A percentile compares a stretch with the other conserved stretches of the same genome.
Conservation (phyloP, 2,329 filamentous ascomycete genomes). For the Cladosporium sp. region DNA sequence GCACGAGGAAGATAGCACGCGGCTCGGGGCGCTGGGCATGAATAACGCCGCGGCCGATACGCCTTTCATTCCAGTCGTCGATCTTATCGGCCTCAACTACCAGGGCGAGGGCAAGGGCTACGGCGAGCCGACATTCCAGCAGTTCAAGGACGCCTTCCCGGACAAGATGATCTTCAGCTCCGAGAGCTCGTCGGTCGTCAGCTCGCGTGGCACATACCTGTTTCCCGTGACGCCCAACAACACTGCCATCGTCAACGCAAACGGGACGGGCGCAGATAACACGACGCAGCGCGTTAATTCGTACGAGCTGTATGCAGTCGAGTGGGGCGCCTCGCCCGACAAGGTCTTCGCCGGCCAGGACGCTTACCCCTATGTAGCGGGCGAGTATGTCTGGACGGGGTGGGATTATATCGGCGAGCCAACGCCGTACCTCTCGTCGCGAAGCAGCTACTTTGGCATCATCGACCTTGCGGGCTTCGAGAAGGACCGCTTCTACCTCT, state of each 20-base stretch:
- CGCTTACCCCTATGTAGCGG: constrained; percentile 46
- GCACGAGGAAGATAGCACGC: constrained; percentile 45
- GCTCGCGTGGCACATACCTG: constrained; percentile 49
- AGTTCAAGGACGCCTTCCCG: constrained; percentile 44
- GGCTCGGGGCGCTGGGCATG: constrained; percentile 44
- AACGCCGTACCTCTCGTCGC: constrained; percentile 45
- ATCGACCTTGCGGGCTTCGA: constrained; percentile 55
- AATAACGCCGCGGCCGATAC: constrained; percentile 42
- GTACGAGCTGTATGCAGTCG: constrained; percentile 50
- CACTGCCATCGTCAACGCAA: constrained; percentile 37
- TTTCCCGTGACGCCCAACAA: constrained; percentile 46
- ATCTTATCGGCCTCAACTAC: constrained; percentile 53
- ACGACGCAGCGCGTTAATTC: constrained; percentile 39
- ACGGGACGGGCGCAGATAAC: constrained; percentile 37
- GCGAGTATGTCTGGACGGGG: constrained; percentile 53
- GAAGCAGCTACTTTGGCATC: constrained; percentile 55
- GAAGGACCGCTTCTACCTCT: constrained; percentile 54
- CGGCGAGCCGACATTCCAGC: constrained; percentile 33
- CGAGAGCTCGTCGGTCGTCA: constrained; percentile 45
- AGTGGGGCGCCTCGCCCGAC: constrained; percentile 48
- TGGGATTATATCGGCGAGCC: constrained; percentile 51
- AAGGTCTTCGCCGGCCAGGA: constrained; percentile 52
- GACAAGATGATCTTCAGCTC: constrained; percentile 45
- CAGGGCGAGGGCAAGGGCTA: constrained; percentile 49
- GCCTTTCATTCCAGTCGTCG: constrained; percentile 39